Percentiles rank a stretch among this genome's conserved stretches.
phyloP scores from a whole-genome alignment of 2,329 filamentous ascomycete genomes.

The Xylariales sp. region DNA sequence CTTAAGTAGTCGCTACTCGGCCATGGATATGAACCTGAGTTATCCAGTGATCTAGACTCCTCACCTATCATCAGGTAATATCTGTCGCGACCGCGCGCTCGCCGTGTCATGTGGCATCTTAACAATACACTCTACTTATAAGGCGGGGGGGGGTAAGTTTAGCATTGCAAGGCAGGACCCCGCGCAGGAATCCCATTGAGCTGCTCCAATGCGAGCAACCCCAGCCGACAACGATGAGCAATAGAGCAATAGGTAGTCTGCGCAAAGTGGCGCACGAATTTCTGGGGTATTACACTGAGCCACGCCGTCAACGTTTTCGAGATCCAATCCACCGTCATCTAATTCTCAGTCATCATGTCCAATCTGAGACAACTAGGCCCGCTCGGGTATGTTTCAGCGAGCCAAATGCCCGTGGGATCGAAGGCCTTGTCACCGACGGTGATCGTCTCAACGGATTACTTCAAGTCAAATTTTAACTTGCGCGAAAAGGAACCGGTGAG shows the following conservation, averaged over 20 bases:
- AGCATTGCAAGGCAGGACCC: no score
- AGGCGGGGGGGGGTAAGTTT: no score
- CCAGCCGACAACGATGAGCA: not conserved
- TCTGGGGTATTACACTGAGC: not conserved
- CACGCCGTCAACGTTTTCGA: not conserved
- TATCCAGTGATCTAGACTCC: no score
- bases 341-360: not conserved
- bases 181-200: no score
- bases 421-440: not conserved
- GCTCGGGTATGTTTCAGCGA: not conserved
- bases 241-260: not conserved
- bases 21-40: no score
- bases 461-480: no score
- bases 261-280: not conserved
- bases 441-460: not conserved
- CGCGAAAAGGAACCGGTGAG: no score
- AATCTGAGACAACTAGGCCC: not conserved
- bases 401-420: not conserved
- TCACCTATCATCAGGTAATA: no score
- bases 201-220: not conserved
- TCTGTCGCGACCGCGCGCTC: no score
- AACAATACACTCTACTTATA: no score
- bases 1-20: no score
- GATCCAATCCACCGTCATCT: not conserved
- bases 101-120: no score